phyloP scores from a whole-genome alignment of 352 stramenopile genomes.

The Globisporangium solare region DNA sequence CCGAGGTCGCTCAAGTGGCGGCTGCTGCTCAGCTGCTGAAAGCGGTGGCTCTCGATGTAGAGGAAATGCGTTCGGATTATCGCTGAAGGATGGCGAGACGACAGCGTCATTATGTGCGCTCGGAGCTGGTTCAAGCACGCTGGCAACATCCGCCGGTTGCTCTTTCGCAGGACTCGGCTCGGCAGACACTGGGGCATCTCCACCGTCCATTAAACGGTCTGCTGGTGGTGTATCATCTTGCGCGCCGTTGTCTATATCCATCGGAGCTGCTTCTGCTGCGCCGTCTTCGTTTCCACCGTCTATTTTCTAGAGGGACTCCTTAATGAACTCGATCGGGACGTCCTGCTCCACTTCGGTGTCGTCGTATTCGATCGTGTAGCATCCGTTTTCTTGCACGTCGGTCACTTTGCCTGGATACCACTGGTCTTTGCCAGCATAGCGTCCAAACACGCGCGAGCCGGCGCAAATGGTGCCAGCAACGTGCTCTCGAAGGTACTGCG shows the following conservation, averaged over 20 bases:
- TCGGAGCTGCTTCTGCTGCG: not conserved
- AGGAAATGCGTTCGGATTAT: not conserved
- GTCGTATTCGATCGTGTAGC: constrained; percentile 78
- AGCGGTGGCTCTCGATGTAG: not conserved
- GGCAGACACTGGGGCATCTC: no score
- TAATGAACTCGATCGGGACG: constrained; percentile 50
- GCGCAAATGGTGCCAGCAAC: constrained; percentile 62
- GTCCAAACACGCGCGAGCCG: constrained; percentile 62
- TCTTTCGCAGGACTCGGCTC: not conserved
- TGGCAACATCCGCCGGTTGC: not conserved
- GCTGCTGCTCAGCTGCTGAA: not conserved
- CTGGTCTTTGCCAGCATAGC: constrained; percentile 64
- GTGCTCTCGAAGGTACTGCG: constrained; percentile 45
- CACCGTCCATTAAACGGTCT: no score
- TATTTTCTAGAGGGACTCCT: constrained; percentile 24
- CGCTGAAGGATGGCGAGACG: not conserved
- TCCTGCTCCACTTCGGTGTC: constrained; percentile 67
- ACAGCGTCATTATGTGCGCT: no score
- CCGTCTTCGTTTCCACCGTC: constrained; percentile 6
- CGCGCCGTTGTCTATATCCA: not conserved
- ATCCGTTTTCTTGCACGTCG: constrained; percentile 54
- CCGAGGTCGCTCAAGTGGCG: constrained; percentile 12
- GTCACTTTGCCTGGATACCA: constrained; percentile 63
- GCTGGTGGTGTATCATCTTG: no score
- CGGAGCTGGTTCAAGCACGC: not conserved